Base-by-base conservation (phyloP, 176 grass and related monocot species). In the Musa schizocarpa region DNA sequence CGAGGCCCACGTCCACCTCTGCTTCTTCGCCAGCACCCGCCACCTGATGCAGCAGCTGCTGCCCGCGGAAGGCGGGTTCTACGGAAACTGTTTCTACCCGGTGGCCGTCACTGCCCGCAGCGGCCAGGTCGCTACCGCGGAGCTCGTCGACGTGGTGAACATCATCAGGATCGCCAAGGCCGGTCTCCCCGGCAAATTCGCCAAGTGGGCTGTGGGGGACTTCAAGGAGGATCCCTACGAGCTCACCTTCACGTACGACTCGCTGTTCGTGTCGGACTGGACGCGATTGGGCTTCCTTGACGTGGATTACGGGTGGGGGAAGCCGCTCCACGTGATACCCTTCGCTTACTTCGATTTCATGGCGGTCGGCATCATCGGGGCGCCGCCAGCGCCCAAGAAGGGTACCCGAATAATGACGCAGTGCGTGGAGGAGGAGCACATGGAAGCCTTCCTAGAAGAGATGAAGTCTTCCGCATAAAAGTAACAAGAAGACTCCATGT, bases 1-100 rank as follows among this genome's bases (percentile, higher is more conserved):
- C 4, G 75, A n/a, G 13, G 53, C 77, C 24, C 67, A 78, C 13
- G 88, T 98, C 1, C 90, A 86, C 59, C 78, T 89, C 22, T 89
- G 82, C 82, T 94, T 99, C 86, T 99, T 94, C 77, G 90, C 95
- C 9, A 99, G 79, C 88, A 86, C 84, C 0, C 86, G 95, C 55
- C 95, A 99, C 76, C 83, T 99, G 50, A 43, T 89, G 50, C 88
- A 79, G 51, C 53, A 70, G 11, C 74, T 71, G 52, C 75, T 65
- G 11, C 77, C 65, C 0, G 63, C 5, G 2, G 52, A 67, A 7
- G 9, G 73, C 0, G 90, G 90, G n/a, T 99, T 87, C 86, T 99
- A 91, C 56, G 95, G 90, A 0, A 99, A 99, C 76, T 99, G 95
- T 88, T 99, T 99, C 84, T 99, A 94, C 84, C 78, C 88, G 6